These are phyloP conservation scores for Tubosaeta sp. DNA, from an alignment of 768 basidiomycete species.

Conservation along the genomic window DNA sequence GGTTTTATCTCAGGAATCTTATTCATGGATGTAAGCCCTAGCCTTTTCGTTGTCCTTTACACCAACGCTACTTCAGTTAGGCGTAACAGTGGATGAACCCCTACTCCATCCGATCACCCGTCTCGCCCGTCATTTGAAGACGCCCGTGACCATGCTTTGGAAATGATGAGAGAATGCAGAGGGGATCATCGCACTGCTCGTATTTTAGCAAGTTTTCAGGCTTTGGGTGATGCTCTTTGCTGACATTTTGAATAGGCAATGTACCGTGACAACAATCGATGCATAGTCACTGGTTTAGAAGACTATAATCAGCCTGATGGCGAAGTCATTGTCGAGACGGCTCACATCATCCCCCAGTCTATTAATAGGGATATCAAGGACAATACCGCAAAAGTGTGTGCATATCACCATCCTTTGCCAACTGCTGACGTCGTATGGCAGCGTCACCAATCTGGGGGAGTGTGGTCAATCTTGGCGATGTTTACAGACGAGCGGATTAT, in stretches of 20 bases:
- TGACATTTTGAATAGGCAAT: background rate
- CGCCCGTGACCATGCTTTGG: background rate
- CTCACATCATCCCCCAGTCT: conserved; percentile 1
- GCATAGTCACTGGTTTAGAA: background rate
- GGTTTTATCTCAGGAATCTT: background rate
- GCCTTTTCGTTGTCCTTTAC: background rate
- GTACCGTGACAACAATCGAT: background rate
- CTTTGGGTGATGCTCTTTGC: no score
- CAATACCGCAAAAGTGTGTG: background rate
- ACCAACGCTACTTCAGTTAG: background rate
- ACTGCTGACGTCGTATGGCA: background rate
- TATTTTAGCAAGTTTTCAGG: background rate
- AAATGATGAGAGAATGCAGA: background rate
- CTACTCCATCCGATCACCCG: background rate
- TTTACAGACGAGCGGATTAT: background rate
- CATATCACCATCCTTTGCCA: background rate
- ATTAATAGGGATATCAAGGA: background rate
- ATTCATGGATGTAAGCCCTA: background rate
- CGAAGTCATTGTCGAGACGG: background rate
- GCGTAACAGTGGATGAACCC: background rate
- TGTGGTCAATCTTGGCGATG: background rate
- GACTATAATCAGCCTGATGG: background rate
- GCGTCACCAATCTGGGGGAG: background rate
- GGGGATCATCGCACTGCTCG: background rate
- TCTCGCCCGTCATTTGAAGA: background rate